These are phyloP conservation scores for Malassezia japonica DNA, from an alignment of 1,284 basidiomycete species.

Conservation along the genomic window DNA sequence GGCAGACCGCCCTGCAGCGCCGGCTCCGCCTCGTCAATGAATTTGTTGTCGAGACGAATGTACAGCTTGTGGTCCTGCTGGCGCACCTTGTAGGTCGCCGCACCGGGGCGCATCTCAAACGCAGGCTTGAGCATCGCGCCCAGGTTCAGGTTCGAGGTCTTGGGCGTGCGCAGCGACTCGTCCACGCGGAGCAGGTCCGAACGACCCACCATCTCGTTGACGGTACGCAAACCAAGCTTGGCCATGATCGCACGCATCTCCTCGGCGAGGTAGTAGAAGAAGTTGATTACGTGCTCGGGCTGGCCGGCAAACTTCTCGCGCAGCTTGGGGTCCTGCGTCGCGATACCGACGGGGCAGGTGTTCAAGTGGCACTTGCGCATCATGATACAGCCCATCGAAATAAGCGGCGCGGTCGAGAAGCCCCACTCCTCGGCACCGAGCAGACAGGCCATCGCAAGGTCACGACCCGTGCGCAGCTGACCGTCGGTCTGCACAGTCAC, in stretches of 20 bases:
- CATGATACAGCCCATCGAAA: conserved; percentile 43
- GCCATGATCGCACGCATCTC: conserved; percentile 42
- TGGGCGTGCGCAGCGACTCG: conserved; percentile 32
- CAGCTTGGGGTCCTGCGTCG: conserved; percentile 40
- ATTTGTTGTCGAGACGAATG: conserved; percentile 45
- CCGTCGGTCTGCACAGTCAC: conserved; percentile 43
- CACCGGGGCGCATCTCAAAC: conserved; percentile 42
- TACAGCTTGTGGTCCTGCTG: conserved; percentile 45
- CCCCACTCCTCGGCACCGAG: conserved; percentile 44
- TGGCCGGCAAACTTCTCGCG: conserved; percentile 42
- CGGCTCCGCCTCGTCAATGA: conserved; percentile 44
- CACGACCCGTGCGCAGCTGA: conserved; percentile 37
- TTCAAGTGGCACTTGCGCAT: conserved; percentile 30
- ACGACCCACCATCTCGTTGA: conserved; percentile 45
- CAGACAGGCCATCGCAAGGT: conserved; percentile 39
- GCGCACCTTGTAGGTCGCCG: conserved; percentile 44
- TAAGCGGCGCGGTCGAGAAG: conserved; percentile 41
- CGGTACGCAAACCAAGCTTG: conserved; percentile 39
- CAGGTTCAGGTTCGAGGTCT: conserved; percentile 37
- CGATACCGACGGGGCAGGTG: conserved; percentile 38
- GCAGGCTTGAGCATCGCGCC: conserved; percentile 39
- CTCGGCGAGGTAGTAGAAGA: conserved; percentile 42
- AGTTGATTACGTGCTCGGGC: conserved; percentile 44
- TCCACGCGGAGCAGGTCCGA: conserved; percentile 38
- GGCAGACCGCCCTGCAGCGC: conserved; percentile 37